phyloP scores from a whole-genome alignment of 148 eudicot species.

The Rhododendron henanense region DNA sequence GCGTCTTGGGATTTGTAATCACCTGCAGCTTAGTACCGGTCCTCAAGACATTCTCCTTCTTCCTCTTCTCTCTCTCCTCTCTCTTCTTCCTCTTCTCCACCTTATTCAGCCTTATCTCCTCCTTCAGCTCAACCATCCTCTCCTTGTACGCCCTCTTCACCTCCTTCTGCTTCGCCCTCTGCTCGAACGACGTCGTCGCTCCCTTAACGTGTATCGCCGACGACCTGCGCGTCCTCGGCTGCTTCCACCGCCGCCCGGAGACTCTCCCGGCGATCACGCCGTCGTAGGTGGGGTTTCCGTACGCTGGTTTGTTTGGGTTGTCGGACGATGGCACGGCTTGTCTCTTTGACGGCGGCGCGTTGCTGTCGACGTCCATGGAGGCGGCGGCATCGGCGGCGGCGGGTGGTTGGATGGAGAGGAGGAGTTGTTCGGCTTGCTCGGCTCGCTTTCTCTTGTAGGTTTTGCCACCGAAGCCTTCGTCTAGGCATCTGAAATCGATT shows the following conservation, averaged over 20 bases:
- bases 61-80: constrained; percentile 69
- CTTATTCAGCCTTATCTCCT: constrained; percentile 57
- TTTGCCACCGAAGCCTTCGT: constrained; percentile 95
- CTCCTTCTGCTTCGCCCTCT: constrained; percentile 49
- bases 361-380: constrained; percentile 22
- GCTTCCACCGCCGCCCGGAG: constrained; percentile 81
- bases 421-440: constrained; percentile 22
- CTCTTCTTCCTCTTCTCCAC: constrained; percentile 54
- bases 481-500: constrained; percentile 68
- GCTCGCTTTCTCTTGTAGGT: constrained; percentile 84
- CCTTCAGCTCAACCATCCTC: constrained; percentile 68
- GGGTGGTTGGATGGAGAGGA: neutral
- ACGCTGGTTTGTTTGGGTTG: constrained; percentile 61
- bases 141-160: constrained; percentile 76
- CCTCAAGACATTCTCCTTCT: constrained; percentile 57
- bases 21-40: constrained; percentile 83
- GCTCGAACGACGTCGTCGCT: constrained; percentile 35
- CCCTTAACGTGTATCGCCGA: constrained; percentile 53
- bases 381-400: neutral
- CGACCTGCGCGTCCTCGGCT: constrained; percentile 51
- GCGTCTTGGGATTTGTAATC: constrained; percentile 77
- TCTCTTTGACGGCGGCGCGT: constrained; percentile 37
- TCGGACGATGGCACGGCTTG: constrained; percentile 49
- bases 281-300: constrained; percentile 78
- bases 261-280: constrained; percentile 89